Conservation (phyloP, 495 filamentous ascomycete species). For the Staphylotrichum longicolle region DNA sequence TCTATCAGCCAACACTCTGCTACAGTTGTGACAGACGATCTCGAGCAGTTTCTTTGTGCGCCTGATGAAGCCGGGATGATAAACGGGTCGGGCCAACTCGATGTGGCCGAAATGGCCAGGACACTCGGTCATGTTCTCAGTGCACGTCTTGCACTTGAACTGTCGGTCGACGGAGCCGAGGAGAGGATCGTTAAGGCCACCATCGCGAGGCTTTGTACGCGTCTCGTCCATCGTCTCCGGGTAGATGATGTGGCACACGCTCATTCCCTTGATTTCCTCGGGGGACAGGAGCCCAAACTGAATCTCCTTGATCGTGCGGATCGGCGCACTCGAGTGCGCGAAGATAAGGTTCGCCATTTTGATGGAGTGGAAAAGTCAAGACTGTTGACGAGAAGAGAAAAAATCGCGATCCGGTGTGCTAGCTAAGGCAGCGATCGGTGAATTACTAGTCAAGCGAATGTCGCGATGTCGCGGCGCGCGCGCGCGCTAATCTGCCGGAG, state of each 20-base stretch:
- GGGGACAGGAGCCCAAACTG: constrained; percentile 96
- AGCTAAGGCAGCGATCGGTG: constrained; percentile 15
- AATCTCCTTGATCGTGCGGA: constrained; percentile 95
- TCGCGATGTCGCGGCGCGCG: constrained; percentile 27
- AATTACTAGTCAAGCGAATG: constrained; percentile 9
- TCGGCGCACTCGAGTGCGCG: constrained; percentile 85
- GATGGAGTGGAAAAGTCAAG: constrained; percentile 8
- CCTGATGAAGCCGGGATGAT: constrained; percentile 91
- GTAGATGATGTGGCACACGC: constrained; percentile 86
- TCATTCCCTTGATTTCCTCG: constrained; percentile 97
- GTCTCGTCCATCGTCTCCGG: constrained; percentile 99
- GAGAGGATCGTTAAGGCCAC: constrained; percentile 88
- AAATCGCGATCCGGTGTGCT: not conserved
- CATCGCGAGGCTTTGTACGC: constrained; percentile 77
- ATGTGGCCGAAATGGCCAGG: constrained; percentile 98
- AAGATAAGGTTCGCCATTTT: constrained; percentile 91
- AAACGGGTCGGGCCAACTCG: constrained; percentile 91
- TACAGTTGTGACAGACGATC: constrained; percentile 97
- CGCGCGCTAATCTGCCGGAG: constrained; percentile 18
- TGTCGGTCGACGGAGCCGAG: constrained; percentile 93
- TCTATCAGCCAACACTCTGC: constrained; percentile 89
- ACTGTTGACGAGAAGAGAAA: constrained; percentile 7
- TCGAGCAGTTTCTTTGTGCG: constrained; percentile 98
- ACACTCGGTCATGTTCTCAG: constrained; percentile 90
- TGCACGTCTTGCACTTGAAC: constrained; percentile 91